These are phyloP conservation scores for Alopecurus myosuroides DNA, from an alignment of 176 grass and related monocot species.

Conservation along the genomic window DNA sequence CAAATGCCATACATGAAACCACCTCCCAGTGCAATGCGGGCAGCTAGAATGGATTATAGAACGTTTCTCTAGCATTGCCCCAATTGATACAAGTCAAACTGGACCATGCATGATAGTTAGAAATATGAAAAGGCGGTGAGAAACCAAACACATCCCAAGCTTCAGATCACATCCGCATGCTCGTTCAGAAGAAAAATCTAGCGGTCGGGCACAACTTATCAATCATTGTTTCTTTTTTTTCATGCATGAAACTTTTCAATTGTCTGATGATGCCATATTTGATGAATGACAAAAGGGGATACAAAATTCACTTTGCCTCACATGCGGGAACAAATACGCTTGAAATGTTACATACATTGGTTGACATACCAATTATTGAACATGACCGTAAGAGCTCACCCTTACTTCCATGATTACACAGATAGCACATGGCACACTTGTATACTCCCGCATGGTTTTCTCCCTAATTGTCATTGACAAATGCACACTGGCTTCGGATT, in stretches of 20 bases:
- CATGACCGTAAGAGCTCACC: not conserved
- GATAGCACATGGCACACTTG: not conserved
- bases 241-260: no score
- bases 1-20: not conserved
- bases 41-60: not conserved
- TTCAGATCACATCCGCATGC: no score
- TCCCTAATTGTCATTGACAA: not conserved
- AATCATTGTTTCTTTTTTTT: no score
- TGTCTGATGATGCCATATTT: no score
- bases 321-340: not conserved
- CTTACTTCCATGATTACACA: not conserved
- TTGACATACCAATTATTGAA: not conserved
- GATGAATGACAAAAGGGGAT: no score
- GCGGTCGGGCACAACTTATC: no score
- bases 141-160: not conserved
- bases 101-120: not conserved
- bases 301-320: not conserved
- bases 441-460: not conserved
- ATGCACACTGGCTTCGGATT: constrained; percentile 34
- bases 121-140: not conserved
- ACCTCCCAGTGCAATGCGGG: not conserved
- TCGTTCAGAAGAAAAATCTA: no score
- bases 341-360: not conserved
- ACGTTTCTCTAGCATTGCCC: not conserved
- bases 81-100: not conserved